Conservation (phyloP, 441 rosid genomes). For the Omphalea diandra region DNA sequence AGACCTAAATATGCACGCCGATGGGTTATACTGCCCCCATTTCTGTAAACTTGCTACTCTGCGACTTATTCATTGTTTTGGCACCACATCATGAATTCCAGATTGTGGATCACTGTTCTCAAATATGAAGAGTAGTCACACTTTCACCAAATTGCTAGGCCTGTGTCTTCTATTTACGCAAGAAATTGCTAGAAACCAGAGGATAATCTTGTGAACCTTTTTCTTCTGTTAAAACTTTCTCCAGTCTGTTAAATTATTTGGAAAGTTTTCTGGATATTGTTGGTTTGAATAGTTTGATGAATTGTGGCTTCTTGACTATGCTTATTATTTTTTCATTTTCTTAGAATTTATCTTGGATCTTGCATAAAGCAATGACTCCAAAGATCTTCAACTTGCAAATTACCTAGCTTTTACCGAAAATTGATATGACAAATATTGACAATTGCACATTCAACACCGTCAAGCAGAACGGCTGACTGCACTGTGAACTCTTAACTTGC, state of each 20-base stretch:
- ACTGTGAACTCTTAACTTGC: no score
- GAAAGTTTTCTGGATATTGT: not conserved
- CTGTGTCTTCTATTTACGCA: slow-evolving; percentile 6
- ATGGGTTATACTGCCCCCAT: slow-evolving; percentile 85
- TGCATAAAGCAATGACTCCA: not conserved
- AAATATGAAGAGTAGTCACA: slow-evolving; percentile 6
- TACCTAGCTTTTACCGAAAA: not conserved
- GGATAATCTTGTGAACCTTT: not conserved
- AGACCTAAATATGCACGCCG: slow-evolving; percentile 79
- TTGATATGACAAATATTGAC: not conserved
- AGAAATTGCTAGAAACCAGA: slow-evolving; percentile 4
- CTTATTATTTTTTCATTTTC: not conserved
- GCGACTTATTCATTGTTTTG: not conserved
- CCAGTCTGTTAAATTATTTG: not conserved
- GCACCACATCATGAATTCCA: not conserved
- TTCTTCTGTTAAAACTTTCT: not conserved
- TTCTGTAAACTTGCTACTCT: slow-evolving; percentile 46
- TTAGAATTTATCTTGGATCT: not conserved
- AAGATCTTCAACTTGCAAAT: not conserved
- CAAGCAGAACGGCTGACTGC: no score
- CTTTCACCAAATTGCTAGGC: slow-evolving; percentile 10
- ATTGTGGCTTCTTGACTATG: not conserved
- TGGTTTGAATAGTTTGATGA: not conserved
- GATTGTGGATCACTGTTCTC: slow-evolving; percentile 15
- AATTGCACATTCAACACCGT: not conserved